These are phyloP conservation scores for Dianthus caryophyllus DNA, from an alignment of 148 eudicot genomes.

Conservation along the genomic window DNA sequence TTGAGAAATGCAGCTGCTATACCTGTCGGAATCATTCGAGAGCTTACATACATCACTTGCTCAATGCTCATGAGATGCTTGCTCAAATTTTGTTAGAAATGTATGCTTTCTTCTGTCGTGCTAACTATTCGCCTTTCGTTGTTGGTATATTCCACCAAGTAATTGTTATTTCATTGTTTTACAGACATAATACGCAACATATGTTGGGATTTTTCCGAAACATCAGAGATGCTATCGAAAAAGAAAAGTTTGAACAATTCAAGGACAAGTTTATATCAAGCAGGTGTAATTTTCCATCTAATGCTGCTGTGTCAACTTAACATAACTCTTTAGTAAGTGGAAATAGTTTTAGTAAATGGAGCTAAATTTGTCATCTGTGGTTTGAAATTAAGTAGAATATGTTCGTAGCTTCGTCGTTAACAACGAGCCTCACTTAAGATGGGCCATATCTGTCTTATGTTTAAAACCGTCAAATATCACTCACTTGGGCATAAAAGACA, in stretches of 20 bases:
- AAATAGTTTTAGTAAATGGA: too few relatives aligned
- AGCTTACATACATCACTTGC: conserved; percentile 73
- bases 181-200: conserved; percentile 86
- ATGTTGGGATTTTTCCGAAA: conserved; percentile 56
- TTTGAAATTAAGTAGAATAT: too few relatives aligned
- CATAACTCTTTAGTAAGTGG: too few relatives aligned
- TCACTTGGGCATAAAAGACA: too few relatives aligned
- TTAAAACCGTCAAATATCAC: too few relatives aligned
- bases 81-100: conserved; percentile 72
- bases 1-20: conserved; percentile 61
- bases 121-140: not conserved
- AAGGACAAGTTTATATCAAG: conserved; percentile 36
- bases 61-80: conserved; percentile 79
- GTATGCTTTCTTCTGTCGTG: conserved; percentile 26
- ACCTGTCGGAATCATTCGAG: conserved; percentile 80
- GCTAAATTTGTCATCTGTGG: too few relatives aligned
- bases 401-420: too few relatives aligned
- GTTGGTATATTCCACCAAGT: not conserved
- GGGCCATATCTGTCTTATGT: too few relatives aligned
- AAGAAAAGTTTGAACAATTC: conserved; percentile 54
- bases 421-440: too few relatives aligned
- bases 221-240: conserved; percentile 57
- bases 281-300: conserved; percentile 33
- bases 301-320: conserved; percentile 19
- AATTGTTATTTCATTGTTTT: conserved; percentile 5